Conservation (phyloP, 176 grass and related monocot species). For the Coix lacrymajobi region DNA sequence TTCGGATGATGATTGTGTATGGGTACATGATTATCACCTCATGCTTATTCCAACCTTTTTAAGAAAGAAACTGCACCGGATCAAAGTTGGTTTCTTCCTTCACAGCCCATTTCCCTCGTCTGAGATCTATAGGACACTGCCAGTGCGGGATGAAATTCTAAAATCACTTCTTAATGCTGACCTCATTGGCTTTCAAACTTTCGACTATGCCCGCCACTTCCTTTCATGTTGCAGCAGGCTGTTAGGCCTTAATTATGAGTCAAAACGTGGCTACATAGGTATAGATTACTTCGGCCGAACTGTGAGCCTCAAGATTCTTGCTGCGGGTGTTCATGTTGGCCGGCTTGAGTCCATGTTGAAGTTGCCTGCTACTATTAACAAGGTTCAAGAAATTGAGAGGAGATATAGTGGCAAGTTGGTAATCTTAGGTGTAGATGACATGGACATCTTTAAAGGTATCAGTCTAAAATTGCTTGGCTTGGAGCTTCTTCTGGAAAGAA, state of each 20-base stretch:
- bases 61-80: conserved; percentile 44
- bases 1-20: conserved; percentile 73
- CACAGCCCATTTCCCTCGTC: neutral
- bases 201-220: neutral
- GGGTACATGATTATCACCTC: conserved; percentile 92
- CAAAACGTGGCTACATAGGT: neutral
- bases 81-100: neutral
- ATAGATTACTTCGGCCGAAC: neutral
- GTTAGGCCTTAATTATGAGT: neutral
- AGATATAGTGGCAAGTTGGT: conserved; percentile 59
- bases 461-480: conserved; percentile 75
- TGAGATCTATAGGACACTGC: neutral
- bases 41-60: conserved; percentile 77
- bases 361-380: conserved; percentile 49
- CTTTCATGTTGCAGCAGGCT: neutral
- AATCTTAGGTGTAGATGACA: conserved; percentile 79
- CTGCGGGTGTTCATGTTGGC: neutral
- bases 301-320: neutral
- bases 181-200: neutral
- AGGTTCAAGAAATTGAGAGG: conserved; percentile 59
- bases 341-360: conserved; percentile 20
- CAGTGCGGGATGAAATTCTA: neutral
- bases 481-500: conserved; percentile 72
- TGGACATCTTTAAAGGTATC: conserved; percentile 93
- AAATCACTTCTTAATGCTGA: neutral